Base-by-base conservation (phyloP, 2,329 filamentous ascomycete species). In the Fusarium udum region DNA sequence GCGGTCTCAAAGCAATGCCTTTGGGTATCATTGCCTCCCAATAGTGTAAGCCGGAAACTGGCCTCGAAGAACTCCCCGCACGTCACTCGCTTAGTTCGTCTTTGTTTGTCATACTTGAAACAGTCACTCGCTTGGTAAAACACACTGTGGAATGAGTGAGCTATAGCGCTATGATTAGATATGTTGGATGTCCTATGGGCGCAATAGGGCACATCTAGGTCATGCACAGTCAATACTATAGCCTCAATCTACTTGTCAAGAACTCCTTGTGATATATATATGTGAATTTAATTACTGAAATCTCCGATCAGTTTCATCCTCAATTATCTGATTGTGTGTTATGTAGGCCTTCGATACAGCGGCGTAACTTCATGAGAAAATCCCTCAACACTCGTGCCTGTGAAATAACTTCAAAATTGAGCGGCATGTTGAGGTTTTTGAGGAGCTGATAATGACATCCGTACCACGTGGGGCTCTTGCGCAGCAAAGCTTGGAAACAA, bases 231-330 rank as follows among this genome's bases (percentile, higher is more conserved):
- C 14, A 31, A 37, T 48, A 32, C 24, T 34, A 37, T 49, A 36
- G 32, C 24, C n/a, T 49, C 10, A 45, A 14, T 26, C 20, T 49
- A 26, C 14, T 26, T 16, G 6, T 11, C 7, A 18, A 26, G 6
- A 8, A 5, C 6, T 34, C 2, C 12, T 20, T 26, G 48, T n/a
- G n/a, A 20, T 16, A 20, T 13, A 4, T 8, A 18, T 7, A 22
- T 46, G 15, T 11, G 3, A 14, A 24, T 4, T 20, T 6, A 11
- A 20, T 34, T 7, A 11, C 8, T 26, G 13, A 26, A 20, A 11
- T 34, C 2, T 10, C 7, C 6, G 1, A 6, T 18, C 9, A 2
- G 4, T 10, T 11, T 14, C 8, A 24, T 34, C 4, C 7, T 24
- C 1, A 4, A 24, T 10, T 14, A 51, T 24, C 12, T 4, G n/a